phyloP scores from a whole-genome alignment of 495 filamentous ascomycete genomes.

The Pyronema omphalodes region DNA sequence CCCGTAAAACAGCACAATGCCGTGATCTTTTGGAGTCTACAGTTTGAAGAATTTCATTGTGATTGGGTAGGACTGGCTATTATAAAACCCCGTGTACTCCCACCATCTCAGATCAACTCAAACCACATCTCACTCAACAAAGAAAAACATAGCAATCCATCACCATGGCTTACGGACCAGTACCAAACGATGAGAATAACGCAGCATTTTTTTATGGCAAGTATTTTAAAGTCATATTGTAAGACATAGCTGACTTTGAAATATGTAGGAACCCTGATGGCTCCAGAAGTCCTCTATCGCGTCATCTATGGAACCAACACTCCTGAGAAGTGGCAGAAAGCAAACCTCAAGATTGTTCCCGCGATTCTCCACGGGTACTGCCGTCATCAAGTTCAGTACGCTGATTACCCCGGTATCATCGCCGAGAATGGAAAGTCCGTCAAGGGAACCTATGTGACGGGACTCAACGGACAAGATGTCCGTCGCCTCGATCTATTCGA shows the following conservation, averaged over 20 bases:
- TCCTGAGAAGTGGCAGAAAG: conserved; percentile 33
- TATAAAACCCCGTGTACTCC: no score
- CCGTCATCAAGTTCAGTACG: conserved; percentile 45
- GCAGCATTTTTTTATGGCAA: conserved; percentile 52
- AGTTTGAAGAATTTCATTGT: no score
- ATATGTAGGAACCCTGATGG: conserved; percentile 47
- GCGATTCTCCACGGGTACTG: conserved; percentile 56
- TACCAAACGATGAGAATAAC: conserved; percentile 18
- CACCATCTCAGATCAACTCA: no score
- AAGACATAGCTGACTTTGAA: background rate
- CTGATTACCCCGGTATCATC: conserved; percentile 76
- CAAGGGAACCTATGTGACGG: conserved; percentile 59
- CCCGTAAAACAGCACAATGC: no score
- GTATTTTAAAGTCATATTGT: background rate
- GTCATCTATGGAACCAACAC: conserved; percentile 49
- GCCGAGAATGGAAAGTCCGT: conserved; percentile 38
- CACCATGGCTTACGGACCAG: background rate
- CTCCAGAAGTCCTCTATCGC: conserved; percentile 58
- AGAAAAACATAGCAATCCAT: no score
- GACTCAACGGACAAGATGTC: conserved; percentile 60
- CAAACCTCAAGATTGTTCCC: conserved; percentile 44
- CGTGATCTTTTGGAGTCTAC: no score
- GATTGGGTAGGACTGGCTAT: no score
- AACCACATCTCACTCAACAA: no score
- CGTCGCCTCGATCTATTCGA: conserved; percentile 68